These are phyloP conservation scores for Solanum chmielewskii DNA, from an alignment of 257 asterid genomes.

Conservation along the genomic window DNA sequence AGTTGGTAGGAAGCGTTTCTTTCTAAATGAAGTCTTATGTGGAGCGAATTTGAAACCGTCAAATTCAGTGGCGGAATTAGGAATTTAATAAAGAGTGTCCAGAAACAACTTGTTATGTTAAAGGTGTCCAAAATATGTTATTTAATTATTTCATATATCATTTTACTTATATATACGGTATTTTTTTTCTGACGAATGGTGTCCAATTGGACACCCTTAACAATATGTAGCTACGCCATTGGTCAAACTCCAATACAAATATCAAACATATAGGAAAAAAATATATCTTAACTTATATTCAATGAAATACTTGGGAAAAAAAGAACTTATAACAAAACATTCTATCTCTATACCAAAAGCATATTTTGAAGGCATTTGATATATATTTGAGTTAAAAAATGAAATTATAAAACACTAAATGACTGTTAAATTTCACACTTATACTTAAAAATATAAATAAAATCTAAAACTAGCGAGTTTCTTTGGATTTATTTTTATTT, in stretches of 20 bases:
- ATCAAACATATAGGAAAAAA: background rate
- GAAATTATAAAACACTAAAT: background rate
- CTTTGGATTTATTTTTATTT: too few species aligned
- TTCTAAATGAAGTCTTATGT: rapidly evolving
- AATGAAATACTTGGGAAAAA: background rate
- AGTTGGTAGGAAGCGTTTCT: background rate
- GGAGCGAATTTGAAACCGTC: background rate
- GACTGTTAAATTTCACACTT: background rate
- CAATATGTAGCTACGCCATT: too few species aligned
- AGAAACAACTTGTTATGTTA: too few species aligned
- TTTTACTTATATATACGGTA: too few species aligned
- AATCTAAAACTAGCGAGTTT: background rate
- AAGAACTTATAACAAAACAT: background rate
- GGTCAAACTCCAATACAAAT: too few species aligned
- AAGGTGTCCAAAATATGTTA: too few species aligned
- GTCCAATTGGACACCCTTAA: too few species aligned
- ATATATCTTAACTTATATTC: background rate
- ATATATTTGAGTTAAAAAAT: background rate
- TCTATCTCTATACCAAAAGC: background rate
- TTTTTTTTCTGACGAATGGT: too few species aligned
- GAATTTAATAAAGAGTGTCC: too few species aligned
- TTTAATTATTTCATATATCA: too few species aligned
- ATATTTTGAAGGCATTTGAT: background rate
- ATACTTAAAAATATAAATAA: background rate
- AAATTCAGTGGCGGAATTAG: too few species aligned